Evolutionary conservation across 352 stramenopile species (phyloP).

Genomic region (Pseudoperonospora humuli): DNA sequence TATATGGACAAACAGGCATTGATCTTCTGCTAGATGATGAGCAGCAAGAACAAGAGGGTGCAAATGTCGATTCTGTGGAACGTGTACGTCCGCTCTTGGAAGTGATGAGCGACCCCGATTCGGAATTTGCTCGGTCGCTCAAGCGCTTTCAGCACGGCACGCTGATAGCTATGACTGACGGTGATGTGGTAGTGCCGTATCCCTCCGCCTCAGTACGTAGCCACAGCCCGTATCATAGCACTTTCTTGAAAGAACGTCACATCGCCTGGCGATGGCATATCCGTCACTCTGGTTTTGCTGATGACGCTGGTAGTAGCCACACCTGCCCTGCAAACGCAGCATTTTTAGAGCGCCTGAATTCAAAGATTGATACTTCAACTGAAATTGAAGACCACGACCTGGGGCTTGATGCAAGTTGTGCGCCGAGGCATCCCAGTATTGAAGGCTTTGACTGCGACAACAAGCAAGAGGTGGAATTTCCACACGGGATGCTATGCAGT

Average conservation of each 20-base stretch:
- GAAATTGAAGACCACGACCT: conserved; percentile 28
- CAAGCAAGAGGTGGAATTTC: conserved; percentile 75
- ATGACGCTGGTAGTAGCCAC: neutral
- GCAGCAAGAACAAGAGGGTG: conserved; percentile 12
- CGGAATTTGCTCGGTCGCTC: conserved; percentile 43
- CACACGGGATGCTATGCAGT: conserved; percentile 46
- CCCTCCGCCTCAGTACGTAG: conserved; percentile 65
- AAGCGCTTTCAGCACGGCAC: conserved; percentile 51
- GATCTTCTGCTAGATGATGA: conserved; percentile 56
- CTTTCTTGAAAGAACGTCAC: conserved; percentile 42
- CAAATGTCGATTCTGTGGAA: conserved; percentile 3
- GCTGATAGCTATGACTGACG: conserved; percentile 68
- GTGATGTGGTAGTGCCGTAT: conserved; percentile 67
- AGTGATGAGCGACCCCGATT: conserved; percentile 55
- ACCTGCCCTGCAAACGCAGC: neutral
- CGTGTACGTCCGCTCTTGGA: conserved; percentile 38
- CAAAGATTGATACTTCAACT: conserved; percentile 36
- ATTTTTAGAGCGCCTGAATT: conserved; percentile 32
- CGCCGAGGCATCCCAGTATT: conserved; percentile 44
- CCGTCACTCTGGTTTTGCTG: conserved; percentile 50
- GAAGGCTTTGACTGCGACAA: conserved; percentile 61
- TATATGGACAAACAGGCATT: conserved; percentile 70
- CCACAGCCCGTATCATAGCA: conserved; percentile 55
- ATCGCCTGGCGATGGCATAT: conserved; percentile 65
- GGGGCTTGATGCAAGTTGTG: conserved; percentile 30